phyloP scores from a whole-genome alignment of 177 flowering plant genomes.

The Telopea speciosissima region DNA sequence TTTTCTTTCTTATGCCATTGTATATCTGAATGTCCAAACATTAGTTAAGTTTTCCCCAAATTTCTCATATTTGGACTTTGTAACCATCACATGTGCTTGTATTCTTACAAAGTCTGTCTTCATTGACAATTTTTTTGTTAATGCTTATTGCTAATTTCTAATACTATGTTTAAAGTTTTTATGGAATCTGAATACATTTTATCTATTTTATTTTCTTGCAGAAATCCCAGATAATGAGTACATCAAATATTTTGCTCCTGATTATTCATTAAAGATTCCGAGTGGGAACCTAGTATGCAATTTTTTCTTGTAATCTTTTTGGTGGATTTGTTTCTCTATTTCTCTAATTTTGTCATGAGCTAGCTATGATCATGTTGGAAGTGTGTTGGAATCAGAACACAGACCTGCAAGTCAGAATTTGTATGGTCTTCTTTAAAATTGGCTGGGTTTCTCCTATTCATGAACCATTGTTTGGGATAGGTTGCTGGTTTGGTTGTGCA shows the following conservation, averaged over 20 bases:
- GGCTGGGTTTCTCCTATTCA: background rate
- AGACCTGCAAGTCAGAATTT: background rate
- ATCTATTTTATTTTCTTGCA: constrained; percentile 32
- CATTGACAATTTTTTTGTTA: background rate
- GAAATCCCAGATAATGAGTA: constrained; percentile 96
- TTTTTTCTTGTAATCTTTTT: background rate
- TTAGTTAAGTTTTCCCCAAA: background rate
- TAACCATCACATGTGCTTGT: background rate
- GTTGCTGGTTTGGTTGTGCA: background rate
- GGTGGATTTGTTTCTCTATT: background rate
- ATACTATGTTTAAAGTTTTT: background rate
- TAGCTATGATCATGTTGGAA: background rate
- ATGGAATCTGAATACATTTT: background rate
- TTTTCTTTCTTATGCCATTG: too few relatives aligned
- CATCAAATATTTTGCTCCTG: constrained; percentile 83
- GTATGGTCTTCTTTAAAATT: background rate
- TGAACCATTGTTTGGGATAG: background rate
- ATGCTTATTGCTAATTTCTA: background rate
- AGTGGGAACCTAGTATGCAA: constrained; percentile 61
- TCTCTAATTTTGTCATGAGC: background rate
- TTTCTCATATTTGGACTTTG: background rate
- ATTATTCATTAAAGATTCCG: constrained; percentile 69
- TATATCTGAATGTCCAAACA: background rate
- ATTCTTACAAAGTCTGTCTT: background rate
- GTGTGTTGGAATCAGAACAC: background rate